These are phyloP conservation scores for Penicillium sp. DNA, from an alignment of 2,329 filamentous ascomycete species.

Conservation along the genomic window DNA sequence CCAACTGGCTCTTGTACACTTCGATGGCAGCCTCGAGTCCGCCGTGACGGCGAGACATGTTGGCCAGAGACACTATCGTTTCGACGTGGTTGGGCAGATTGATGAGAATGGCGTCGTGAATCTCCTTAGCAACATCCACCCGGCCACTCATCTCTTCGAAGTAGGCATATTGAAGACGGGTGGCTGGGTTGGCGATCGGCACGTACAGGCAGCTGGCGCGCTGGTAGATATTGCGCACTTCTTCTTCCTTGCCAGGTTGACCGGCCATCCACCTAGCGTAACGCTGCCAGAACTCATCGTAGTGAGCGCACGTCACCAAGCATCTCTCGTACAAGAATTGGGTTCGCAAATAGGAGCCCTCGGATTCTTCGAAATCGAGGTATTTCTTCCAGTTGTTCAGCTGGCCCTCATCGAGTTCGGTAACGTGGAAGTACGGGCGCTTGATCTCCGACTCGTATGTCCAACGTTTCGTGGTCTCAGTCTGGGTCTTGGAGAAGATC, in stretches of 20 bases:
- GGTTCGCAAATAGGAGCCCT: conserved; percentile 65
- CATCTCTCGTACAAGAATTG: conserved; percentile 89
- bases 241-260: conserved; percentile 72
- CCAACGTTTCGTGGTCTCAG: conserved; percentile 86
- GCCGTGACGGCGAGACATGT: conserved; percentile 71
- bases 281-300: conserved; percentile 97
- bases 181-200: conserved; percentile 71
- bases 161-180: conserved; percentile 83
- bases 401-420: conserved; percentile 76
- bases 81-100: conserved; percentile 73
- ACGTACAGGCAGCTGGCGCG: conserved; percentile 77
- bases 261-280: conserved; percentile 89
- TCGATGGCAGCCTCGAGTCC: conserved; percentile 77
- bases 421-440: conserved; percentile 92
- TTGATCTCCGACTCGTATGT: conserved; percentile 91
- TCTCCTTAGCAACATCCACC: conserved; percentile 68
- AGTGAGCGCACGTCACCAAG: conserved; percentile 81
- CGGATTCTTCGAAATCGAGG: conserved; percentile 83
- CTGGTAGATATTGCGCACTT: conserved; percentile 84
- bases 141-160: conserved; percentile 82
- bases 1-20: conserved; percentile 72
- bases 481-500: conserved; percentile 69
- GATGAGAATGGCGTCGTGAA: conserved; percentile 71
- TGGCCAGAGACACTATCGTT: conserved; percentile 78
- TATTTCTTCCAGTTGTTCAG: conserved; percentile 91